phyloP scores from a whole-genome alignment of 805 yeast species.

The Komagataella mondaviorum region DNA sequence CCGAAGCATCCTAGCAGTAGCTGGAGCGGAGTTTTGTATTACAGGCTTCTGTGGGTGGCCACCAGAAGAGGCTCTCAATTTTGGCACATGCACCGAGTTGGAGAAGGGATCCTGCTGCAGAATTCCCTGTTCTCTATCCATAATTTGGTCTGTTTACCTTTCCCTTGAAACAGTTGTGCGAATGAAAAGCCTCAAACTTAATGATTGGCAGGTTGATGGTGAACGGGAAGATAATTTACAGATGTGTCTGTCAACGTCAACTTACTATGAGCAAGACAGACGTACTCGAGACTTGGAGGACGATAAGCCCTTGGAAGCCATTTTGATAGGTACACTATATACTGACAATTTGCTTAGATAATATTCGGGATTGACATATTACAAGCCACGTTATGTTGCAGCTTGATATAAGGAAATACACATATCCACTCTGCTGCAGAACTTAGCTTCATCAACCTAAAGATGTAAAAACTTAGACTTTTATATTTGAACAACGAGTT shows the following conservation, averaged over 20 bases:
- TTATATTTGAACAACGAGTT: neutral
- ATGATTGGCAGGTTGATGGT: neutral
- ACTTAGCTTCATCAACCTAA: neutral
- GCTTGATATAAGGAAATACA: no score
- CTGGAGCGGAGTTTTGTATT: constrained; percentile 30
- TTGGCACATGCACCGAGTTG: neutral
- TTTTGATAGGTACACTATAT: neutral
- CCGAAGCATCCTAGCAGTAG: constrained; percentile 59
- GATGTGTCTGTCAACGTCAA: neutral
- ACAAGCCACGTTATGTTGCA: no score
- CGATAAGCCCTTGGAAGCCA: neutral
- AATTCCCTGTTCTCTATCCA: neutral
- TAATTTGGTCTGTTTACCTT: neutral
- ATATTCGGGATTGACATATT: no score
- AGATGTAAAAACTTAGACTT: neutral
- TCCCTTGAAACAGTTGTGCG: neutral
- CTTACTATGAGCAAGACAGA: neutral
- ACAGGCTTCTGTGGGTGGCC: constrained; percentile 3
- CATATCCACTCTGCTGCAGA: no score
- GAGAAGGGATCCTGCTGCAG: neutral
- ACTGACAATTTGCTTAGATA: neutral
- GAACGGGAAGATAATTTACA: neutral
- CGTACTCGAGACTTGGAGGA: neutral
- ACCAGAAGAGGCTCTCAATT: neutral
- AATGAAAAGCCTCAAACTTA: neutral